Base-by-base conservation (phyloP, 495 filamentous ascomycete species). In the Talaromyces wortmannii region DNA sequence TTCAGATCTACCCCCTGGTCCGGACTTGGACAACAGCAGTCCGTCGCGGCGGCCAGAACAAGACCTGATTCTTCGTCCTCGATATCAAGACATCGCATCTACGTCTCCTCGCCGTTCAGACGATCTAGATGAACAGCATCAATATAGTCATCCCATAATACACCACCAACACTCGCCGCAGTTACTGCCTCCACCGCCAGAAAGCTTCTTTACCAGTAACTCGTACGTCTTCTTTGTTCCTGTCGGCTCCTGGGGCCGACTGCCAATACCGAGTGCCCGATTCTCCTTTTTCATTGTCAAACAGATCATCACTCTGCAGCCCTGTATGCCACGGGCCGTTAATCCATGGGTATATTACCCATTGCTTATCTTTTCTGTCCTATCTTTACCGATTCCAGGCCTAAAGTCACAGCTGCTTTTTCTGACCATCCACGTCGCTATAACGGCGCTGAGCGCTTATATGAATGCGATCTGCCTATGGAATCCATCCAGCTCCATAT, bases 251-350 rank as follows among this genome's bases (percentile, higher is more conserved):
- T 50, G 53, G 11, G 61, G 58, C 48, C 56, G 64, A 15, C 56
- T 69, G 6, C 53, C 66, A 2, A 53, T 73, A 1, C 58, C 67
- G 5, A 54, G 66, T 16, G 64, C 73, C 45, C 65, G 78, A 48
- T 52, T 76, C 6, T 57, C 61, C 0, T 44, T 86, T 4, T 85
- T 88, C 58, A 64, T 83, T 7, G 36, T 75, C 17, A 89, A 90
- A 59, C 59, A 83, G 0, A 63, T 72, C 16, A 78, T 79, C 3
- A 60, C 83, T 1, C 76, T 78, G 10, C 68, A 77, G 52, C 78
- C 82, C 6, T 91, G 87, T 66, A 73, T 72, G 12, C 87, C 87
- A 0, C 67, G 80, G n/a, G 79, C 80, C 0, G 74, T 78, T 10
- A 81, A 78, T 46, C 72, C 82, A 5, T 80, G 73, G 72, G 65